These are phyloP conservation scores for Lachnellula willkommii DNA, from an alignment of 2,329 filamentous ascomycete genomes.

Conservation along the genomic window DNA sequence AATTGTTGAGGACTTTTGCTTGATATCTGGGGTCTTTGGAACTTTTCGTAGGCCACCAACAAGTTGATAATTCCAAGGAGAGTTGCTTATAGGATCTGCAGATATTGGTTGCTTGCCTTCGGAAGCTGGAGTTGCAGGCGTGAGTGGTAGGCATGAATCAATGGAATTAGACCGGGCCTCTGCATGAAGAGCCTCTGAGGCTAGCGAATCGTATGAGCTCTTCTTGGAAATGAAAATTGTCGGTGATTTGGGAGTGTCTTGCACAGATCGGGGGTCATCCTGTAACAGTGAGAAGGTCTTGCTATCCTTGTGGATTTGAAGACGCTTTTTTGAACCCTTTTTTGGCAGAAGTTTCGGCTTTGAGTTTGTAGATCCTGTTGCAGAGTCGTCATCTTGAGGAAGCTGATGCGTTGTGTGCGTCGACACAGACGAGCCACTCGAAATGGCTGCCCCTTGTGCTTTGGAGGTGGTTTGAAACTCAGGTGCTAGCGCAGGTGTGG, in stretches of 20 bases:
- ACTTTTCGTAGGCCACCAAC: constrained; percentile 33
- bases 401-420: constrained; percentile 21
- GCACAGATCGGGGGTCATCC: constrained; percentile 17
- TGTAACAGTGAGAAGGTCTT: constrained; percentile 31
- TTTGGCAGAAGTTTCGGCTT: constrained; percentile 23
- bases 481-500: constrained; percentile 16
- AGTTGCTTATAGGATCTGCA: constrained; percentile 29
- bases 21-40: constrained; percentile 31
- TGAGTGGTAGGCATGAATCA: constrained; percentile 25
- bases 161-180: constrained; percentile 21
- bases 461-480: constrained; percentile 26
- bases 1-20: constrained; percentile 21
- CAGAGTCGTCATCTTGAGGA: constrained; percentile 21
- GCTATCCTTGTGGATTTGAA: constrained; percentile 28
- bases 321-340: constrained; percentile 17
- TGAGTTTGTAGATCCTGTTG: constrained; percentile 24
- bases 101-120: constrained; percentile 23
- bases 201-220: constrained; percentile 25
- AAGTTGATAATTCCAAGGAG: constrained; percentile 31
- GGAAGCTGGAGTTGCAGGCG: constrained; percentile 23
- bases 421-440: constrained; percentile 21
- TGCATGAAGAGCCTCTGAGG: constrained; percentile 19
- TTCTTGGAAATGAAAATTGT: constrained; percentile 17
- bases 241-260: constrained; percentile 20
- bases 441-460: constrained; percentile 13